Evolutionary conservation across 2,329 filamentous ascomycete species (phyloP).

Genomic region (Colletotrichum somersetense): DNA sequence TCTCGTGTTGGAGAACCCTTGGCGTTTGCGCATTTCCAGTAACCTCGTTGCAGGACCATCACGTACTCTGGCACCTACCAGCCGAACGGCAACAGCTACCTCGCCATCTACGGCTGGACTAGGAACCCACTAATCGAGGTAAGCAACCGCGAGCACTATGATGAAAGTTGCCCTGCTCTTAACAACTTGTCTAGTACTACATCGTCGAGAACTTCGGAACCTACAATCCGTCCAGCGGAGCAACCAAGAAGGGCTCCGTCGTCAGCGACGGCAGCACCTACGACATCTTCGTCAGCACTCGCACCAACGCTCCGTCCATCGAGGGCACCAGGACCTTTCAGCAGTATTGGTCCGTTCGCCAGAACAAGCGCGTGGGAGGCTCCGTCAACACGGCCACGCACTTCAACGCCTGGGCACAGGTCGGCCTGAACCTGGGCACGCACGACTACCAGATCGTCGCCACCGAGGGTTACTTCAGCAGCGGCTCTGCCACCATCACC

Average conservation of each 20-base stretch:
- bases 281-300: slow-evolving; percentile 62
- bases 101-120: slow-evolving; percentile 56
- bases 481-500: slow-evolving; percentile 46
- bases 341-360: slow-evolving; percentile 65
- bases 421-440: slow-evolving; percentile 61
- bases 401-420: slow-evolving; percentile 65
- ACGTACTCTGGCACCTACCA: slow-evolving; percentile 54
- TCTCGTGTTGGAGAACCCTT: accelerated
- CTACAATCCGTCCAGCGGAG: slow-evolving; percentile 38
- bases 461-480: slow-evolving; percentile 60
- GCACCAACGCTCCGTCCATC: slow-evolving; percentile 65
- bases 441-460: slow-evolving; percentile 68
- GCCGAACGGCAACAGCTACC: slow-evolving; percentile 54
- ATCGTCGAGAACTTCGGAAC: slow-evolving; percentile 38
- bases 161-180: not conserved
- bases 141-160: too few species aligned
- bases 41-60: slow-evolving; percentile 46
- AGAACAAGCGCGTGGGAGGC: slow-evolving; percentile 63
- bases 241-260: slow-evolving; percentile 62
- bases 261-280: slow-evolving; percentile 65
- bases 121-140: slow-evolving; percentile 46
- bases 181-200: slow-evolving; percentile 4
- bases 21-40: not conserved
- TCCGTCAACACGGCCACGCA: slow-evolving; percentile 65
- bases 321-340: slow-evolving; percentile 66